Percentiles rank a stretch among this genome's conserved stretches.
phyloP scores from a whole-genome alignment of 495 filamentous ascomycete species.

The Alectoria sarmentosa region DNA sequence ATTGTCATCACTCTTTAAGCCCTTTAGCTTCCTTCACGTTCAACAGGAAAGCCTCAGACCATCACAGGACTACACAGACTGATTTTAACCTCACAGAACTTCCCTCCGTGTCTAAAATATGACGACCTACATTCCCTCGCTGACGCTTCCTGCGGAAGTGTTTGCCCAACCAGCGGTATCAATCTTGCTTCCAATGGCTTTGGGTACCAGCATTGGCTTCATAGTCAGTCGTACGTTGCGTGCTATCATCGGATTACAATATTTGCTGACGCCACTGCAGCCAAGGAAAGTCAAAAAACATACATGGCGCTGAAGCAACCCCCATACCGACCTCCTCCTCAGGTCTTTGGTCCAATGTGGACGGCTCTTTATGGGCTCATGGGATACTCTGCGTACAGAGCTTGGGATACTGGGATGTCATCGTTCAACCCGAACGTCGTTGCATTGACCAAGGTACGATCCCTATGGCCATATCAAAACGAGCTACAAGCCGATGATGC shows the following conservation, averaged over 20 bases:
- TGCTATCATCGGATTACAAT: background rate
- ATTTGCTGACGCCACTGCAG: constrained; percentile 27
- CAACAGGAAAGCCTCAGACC: background rate
- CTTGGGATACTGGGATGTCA: constrained; percentile 50
- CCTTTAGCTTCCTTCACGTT: background rate
- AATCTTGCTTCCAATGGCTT: constrained; percentile 58
- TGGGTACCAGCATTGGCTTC: constrained; percentile 59
- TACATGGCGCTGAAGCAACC: constrained; percentile 71
- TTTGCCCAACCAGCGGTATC: constrained; percentile 60
- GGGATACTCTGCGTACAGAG: constrained; percentile 80
- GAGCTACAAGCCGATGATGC: constrained; percentile 22
- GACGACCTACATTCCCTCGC: constrained; percentile 57
- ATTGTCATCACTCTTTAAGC: background rate
- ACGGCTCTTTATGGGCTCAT: constrained; percentile 79
- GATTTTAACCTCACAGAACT: background rate
- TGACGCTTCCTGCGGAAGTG: constrained; percentile 55
- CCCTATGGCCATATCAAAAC: background rate
- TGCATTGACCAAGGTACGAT: constrained; percentile 35
- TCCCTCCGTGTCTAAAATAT: constrained; percentile 35
- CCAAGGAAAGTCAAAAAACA: constrained; percentile 49
- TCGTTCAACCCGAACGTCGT: constrained; percentile 37
- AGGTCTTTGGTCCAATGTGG: constrained; percentile 81
- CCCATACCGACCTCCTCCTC: constrained; percentile 68
- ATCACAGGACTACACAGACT: background rate
- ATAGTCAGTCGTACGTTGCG: constrained; percentile 45